These are phyloP conservation scores for Retiboletus flavoniger DNA, from an alignment of 1,284 basidiomycete genomes.

Conservation along the genomic window DNA sequence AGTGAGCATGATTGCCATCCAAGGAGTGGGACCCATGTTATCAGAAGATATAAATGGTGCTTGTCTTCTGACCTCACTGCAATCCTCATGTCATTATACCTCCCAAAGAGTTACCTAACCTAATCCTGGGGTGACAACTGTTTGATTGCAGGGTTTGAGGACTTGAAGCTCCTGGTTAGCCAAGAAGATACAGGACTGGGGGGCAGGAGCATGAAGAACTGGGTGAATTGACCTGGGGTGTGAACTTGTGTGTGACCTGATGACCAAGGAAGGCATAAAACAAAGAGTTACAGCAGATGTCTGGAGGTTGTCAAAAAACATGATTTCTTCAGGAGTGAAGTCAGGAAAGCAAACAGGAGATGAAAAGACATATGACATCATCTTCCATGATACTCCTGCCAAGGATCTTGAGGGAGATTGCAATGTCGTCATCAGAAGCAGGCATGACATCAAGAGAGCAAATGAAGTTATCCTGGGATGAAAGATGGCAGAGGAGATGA, in stretches of 20 bases:
- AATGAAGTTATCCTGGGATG: conserved; percentile 40
- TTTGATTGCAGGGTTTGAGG: conserved; percentile 40
- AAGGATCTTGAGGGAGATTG: conserved; percentile 29
- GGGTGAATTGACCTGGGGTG: conserved; percentile 10
- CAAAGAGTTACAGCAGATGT: conserved; percentile 37
- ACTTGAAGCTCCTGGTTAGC: conserved; percentile 36
- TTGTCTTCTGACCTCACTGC: conserved; percentile 15
- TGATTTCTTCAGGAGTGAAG: conserved; percentile 32
- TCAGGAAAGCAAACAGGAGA: conserved; percentile 3
- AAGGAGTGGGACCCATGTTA: conserved; percentile 29
- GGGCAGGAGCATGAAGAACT: conserved; percentile 18
- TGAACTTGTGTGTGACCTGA: conserved; percentile 24
- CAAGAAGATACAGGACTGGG: conserved; percentile 15
- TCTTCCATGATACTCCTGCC: conserved; percentile 36
- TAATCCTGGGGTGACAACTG: conserved; percentile 49
- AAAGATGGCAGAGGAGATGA: conserved; percentile 39
- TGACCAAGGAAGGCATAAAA: conserved; percentile 32
- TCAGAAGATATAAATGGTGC: conserved; percentile 24
- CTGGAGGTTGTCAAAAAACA: conserved; percentile 41
- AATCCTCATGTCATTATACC: conserved; percentile 41
- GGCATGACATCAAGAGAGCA: too few species aligned
- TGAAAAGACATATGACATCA: conserved; percentile 39
- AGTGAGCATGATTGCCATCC: background rate
- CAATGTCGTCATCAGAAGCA: conserved; percentile 23
- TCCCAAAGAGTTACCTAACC: conserved; percentile 40